Evolutionary conservation across 192 early-diverging fungal genomes (phyloP), one percentile per base, ranked within the genome.

Genomic region (Helicostylum pulchrum): DNA sequence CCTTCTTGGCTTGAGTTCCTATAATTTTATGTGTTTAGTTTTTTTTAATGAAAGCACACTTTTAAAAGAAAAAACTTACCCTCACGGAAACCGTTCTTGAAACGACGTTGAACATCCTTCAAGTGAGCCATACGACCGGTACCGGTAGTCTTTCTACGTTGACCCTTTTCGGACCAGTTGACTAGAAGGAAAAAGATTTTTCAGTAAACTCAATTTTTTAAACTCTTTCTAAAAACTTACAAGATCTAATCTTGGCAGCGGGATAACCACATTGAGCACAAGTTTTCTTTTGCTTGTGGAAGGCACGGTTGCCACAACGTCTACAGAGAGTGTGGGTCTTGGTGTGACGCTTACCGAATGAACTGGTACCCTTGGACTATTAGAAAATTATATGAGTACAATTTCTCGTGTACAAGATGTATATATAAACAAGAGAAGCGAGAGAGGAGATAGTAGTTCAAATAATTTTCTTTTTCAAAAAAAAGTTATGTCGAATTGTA

Each of bases 221-320:
- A n/a, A n/a, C n/a, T n/a, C n/a, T 4, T 9, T 7, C 4, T 32
- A 9, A 19, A 43, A 32, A 75, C 83, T 83, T 77, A 92, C 88
- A 99, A 76, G 84, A 88, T 75, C 97, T 89, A 79, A 90, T 94
- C 89, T 99, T 99, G 76, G 95, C 94, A 69, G 95, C 83, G 48
- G 97, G 97, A 82, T 96, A 99, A 61, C 93, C 95, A 85, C 97
- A 99, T 77, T 93, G 92, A 75, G 94, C 94, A 83, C 97, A 99
- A 48, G 94, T 97, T 93, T 99, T 99, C 93, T 99, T 99, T 86
- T 97, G 95, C 88, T 92, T 94, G 90, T 99, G 97, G 91, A 96
- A 97, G 51, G 95, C 88, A 67, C 95, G 90, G 67, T 87, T 86
- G 60, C 97, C 97, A 83, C 97, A 99, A 75, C 97, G 90, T 71